These are phyloP conservation scores for Monilinia laxa DNA, from an alignment of 2,329 filamentous ascomycete genomes.

Conservation along the genomic window DNA sequence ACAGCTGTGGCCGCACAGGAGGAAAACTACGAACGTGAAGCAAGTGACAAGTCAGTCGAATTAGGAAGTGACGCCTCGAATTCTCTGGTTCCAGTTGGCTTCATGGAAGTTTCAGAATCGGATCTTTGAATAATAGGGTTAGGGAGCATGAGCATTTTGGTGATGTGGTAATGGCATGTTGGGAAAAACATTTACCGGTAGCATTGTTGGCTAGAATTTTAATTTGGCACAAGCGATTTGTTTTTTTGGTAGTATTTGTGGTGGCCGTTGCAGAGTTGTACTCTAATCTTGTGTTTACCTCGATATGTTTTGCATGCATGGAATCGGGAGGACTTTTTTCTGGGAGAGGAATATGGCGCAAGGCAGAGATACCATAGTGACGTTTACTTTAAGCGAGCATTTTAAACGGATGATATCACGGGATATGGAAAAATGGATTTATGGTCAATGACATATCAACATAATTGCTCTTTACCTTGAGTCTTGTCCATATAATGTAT, in stretches of 20 bases:
- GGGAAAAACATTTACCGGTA: not conserved
- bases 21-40: constrained; percentile 17
- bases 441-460: not conserved
- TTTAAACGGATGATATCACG: constrained; percentile 6
- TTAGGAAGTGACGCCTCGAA: constrained; percentile 11
- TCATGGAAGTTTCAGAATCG: not conserved
- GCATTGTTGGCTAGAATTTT: not conserved
- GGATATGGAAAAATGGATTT: not conserved
- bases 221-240: not conserved
- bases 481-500: too few species aligned
- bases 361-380: constrained; percentile 12
- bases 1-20: constrained; percentile 2
- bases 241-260: not conserved
- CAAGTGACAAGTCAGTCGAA: constrained; percentile 19
- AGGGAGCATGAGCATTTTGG: not conserved
- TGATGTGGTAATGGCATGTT: not conserved
- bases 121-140: not conserved
- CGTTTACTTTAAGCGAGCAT: not conserved
- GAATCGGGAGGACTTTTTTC: not conserved
- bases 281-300: not conserved
- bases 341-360: not conserved
- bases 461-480: not conserved
- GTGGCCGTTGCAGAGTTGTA: not conserved
- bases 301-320: not conserved
- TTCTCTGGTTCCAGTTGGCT: not conserved